phyloP scores from a whole-genome alignment of 768 basidiomycete species.

The Suillus subalutaceus region DNA sequence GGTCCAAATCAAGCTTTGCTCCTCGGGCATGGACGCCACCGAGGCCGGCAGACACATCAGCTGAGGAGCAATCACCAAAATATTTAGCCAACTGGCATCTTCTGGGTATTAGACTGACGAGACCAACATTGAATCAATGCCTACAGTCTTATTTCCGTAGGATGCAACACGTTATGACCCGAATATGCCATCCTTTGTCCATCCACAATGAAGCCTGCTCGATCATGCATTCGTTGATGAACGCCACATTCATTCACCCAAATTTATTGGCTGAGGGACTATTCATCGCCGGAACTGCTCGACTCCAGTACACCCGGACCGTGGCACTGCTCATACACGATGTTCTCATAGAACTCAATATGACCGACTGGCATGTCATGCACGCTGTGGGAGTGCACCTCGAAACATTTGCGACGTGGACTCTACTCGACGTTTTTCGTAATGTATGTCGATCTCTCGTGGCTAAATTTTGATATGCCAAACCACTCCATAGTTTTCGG shows the following conservation, averaged over 20 bases:
- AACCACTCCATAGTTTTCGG: background rate
- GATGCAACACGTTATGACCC: background rate
- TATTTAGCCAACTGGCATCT: background rate
- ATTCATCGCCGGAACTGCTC: conserved; percentile 5
- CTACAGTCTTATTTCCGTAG: conserved; percentile 10
- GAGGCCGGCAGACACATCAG: background rate
- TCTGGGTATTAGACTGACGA: background rate
- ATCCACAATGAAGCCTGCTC: conserved; percentile 9
- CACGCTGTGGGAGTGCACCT: background rate
- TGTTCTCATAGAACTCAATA: conserved; percentile 7
- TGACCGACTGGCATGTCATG: conserved; percentile 1
- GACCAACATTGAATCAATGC: background rate
- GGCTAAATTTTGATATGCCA: background rate
- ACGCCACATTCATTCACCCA: background rate
- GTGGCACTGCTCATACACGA: conserved; percentile 10
- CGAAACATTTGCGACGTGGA: background rate
- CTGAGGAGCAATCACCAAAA: background rate
- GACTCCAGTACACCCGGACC: conserved; percentile 6
- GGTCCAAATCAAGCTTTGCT: background rate
- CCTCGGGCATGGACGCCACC: conserved; percentile 2
- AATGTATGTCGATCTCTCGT: conserved; percentile 3
- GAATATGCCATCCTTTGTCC: conserved; percentile 9
- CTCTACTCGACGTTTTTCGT: background rate
- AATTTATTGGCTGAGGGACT: background rate
- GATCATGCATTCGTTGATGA: conserved; percentile 3